A percentile compares a stretch with the other conserved stretches of the same genome.
Evolutionary conservation across 1,139 yeast genomes (phyloP).

Genomic region (Blastobotrys malaysiensis): DNA sequence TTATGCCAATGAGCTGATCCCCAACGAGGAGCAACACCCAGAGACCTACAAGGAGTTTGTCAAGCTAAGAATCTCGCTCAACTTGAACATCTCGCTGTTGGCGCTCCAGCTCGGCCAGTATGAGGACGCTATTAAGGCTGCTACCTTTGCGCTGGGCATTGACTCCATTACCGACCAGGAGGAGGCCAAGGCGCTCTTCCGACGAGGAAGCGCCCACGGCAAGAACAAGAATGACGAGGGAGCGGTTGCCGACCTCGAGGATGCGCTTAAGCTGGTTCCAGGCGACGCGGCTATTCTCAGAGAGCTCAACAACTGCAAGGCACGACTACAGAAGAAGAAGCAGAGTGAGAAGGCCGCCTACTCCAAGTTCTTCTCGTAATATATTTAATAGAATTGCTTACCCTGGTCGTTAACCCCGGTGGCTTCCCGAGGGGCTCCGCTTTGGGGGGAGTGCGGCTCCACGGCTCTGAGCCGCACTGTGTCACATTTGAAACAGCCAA

Average conservation of each 20-base stretch:
- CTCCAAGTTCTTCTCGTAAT: constrained; percentile 60
- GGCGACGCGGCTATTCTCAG: constrained; percentile 67
- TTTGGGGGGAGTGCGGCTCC: too few relatives aligned
- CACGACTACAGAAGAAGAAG: constrained; percentile 46
- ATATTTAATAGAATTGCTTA: neutral
- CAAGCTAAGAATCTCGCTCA: constrained; percentile 52
- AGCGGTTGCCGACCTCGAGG: constrained; percentile 61
- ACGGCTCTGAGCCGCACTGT: neutral
- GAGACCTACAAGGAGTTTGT: constrained; percentile 24
- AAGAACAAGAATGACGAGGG: constrained; percentile 62
- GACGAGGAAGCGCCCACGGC: constrained; percentile 76
- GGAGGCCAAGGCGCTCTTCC: constrained; percentile 76
- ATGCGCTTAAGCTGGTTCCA: constrained; percentile 64
- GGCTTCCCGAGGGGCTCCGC: too few relatives aligned
- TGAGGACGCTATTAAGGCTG: constrained; percentile 50
- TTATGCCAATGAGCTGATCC: constrained; percentile 67
- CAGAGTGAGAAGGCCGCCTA: constrained; percentile 80
- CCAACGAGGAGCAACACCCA: constrained; percentile 43
- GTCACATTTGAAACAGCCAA: neutral
- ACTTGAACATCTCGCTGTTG: constrained; percentile 69
- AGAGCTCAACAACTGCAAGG: constrained; percentile 60
- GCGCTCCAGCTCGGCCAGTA: constrained; percentile 61
- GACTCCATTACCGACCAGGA: constrained; percentile 60
- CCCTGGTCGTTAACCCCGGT: too few relatives aligned
- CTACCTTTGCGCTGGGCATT: constrained; percentile 60